These are phyloP conservation scores for Nothophytophthora sp. DNA, from an alignment of 352 stramenopile species.

Conservation along the genomic window DNA sequence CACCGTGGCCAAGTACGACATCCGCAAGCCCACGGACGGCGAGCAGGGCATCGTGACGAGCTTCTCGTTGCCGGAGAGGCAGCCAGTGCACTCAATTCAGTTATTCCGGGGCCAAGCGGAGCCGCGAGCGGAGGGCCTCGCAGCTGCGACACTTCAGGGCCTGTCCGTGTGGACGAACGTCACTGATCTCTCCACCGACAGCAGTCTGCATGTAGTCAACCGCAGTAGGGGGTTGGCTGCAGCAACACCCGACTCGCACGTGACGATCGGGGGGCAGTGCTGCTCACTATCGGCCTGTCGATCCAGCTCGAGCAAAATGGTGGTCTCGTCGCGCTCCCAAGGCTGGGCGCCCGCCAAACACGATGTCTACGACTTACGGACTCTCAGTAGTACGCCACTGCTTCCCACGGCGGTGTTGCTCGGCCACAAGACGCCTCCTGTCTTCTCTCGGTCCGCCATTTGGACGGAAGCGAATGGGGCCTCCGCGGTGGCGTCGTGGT, in stretches of 20 bases:
- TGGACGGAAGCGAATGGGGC: slow-evolving; percentile 37
- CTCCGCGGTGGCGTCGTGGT: slow-evolving; percentile 30
- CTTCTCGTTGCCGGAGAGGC: slow-evolving; percentile 38
- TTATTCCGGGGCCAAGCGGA: slow-evolving; percentile 26
- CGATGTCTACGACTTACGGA: slow-evolving; percentile 42
- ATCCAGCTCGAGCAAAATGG: slow-evolving; percentile 25
- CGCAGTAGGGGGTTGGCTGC: slow-evolving; percentile 7
- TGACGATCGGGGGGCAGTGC: slow-evolving; percentile 25
- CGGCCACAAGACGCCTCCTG: slow-evolving; percentile 41
- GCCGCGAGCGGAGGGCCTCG: slow-evolving; percentile 27
- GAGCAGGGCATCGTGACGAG: slow-evolving; percentile 29
- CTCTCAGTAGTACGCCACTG: slow-evolving; percentile 4
- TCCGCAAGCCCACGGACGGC: slow-evolving; percentile 31
- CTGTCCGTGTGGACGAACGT: slow-evolving; percentile 46
- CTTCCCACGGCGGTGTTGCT: slow-evolving; percentile 22
- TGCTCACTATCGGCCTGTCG: slow-evolving; percentile 36
- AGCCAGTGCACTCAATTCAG: slow-evolving; percentile 59
- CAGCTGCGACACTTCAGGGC: slow-evolving; percentile 41
- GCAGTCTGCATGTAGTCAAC: neutral
- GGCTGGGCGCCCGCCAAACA: slow-evolving; percentile 30
- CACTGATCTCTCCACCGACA: neutral
- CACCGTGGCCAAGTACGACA: slow-evolving; percentile 49
- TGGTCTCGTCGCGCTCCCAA: slow-evolving; percentile 44
- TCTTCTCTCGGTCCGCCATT: slow-evolving; percentile 47
- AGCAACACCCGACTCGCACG: slow-evolving; percentile 17